phyloP scores from a whole-genome alignment of 495 filamentous ascomycete species.

The Daldinia decipiens region DNA sequence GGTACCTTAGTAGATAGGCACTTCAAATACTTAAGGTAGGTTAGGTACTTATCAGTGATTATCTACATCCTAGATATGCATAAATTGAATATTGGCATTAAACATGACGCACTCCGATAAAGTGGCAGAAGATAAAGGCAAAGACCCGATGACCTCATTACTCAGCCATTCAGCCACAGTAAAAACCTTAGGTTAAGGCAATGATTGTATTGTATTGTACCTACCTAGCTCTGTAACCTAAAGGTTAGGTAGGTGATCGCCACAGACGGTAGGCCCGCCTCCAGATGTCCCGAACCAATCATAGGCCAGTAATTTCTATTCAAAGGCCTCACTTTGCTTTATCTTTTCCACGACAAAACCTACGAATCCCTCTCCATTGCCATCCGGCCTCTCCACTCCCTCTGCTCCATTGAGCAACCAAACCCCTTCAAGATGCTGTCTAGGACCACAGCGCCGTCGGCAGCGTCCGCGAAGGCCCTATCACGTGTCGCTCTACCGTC shows the following conservation, averaged over 20 bases:
- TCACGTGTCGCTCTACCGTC: slow-evolving; percentile 52
- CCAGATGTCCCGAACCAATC: slow-evolving; percentile 37
- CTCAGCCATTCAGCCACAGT: slow-evolving; percentile 32
- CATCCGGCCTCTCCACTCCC: slow-evolving; percentile 55
- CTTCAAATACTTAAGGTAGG: no score
- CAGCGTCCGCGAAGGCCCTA: slow-evolving; percentile 55
- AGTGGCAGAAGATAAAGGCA: background rate
- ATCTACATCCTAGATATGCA: slow-evolving; percentile 16
- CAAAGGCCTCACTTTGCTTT: slow-evolving; percentile 44
- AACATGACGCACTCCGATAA: background rate
- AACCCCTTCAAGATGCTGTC: slow-evolving; percentile 57
- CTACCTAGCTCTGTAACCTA: background rate
- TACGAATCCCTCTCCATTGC: slow-evolving; percentile 39
- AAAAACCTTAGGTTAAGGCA: slow-evolving; percentile 11
- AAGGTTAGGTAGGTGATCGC: slow-evolving; percentile 15
- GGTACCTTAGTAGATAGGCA: no score
- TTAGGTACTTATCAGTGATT: background rate
- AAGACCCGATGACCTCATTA: slow-evolving; percentile 41
- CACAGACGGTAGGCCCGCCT: slow-evolving; percentile 22
- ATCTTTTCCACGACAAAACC: slow-evolving; percentile 40
- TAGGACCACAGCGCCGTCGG: slow-evolving; percentile 57
- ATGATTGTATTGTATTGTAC: no score
- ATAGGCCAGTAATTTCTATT: slow-evolving; percentile 43
- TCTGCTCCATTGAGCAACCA: slow-evolving; percentile 59
- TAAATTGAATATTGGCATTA: background rate